A percentile compares a stretch with the other conserved stretches of the same genome.
Conservation (phyloP, 2,329 filamentous ascomycete genomes). For the Trichoderma atrobrunneum region DNA sequence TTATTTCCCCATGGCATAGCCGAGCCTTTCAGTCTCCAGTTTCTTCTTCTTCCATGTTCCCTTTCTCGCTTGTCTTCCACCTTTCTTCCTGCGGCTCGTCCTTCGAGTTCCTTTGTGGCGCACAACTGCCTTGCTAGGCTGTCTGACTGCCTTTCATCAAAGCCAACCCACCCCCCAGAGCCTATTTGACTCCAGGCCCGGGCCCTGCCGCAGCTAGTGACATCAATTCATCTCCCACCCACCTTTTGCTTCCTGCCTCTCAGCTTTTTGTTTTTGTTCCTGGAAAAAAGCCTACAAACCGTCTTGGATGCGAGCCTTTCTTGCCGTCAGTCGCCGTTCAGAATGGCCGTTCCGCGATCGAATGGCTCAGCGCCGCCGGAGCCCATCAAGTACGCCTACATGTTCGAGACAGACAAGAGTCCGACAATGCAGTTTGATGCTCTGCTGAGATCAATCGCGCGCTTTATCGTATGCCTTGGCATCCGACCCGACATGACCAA, state of each 20-base stretch:
- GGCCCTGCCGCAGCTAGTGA: conserved; percentile 18
- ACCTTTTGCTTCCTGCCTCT: neutral
- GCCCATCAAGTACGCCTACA: conserved; percentile 56
- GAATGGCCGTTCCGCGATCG: conserved; percentile 27
- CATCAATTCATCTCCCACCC: conserved; percentile 12
- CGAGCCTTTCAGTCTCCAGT: neutral
- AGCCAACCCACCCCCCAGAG: neutral
- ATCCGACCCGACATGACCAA: neutral
- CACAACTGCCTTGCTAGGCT: neutral
- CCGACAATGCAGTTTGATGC: conserved; percentile 66
- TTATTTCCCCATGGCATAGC: neutral
- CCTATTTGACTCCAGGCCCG: conserved; percentile 5
- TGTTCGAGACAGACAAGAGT: conserved; percentile 66
- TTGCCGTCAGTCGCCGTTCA: conserved; percentile 7
- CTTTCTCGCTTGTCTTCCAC: neutral
- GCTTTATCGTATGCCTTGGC: conserved; percentile 60
- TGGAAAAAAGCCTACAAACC: neutral
- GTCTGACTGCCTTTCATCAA: neutral
- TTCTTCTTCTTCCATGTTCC: neutral
- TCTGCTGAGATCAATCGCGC: conserved; percentile 65
- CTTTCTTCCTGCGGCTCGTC: neutral
- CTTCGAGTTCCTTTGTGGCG: neutral
- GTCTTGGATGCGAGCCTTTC: conserved; percentile 14
- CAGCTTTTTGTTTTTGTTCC: neutral
- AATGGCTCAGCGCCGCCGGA: conserved; percentile 26